A percentile compares a stretch with the other conserved stretches of the same genome.
phyloP scores from a whole-genome alignment of 1,139 yeast species.

The Sugiyamaella xylanicola region DNA sequence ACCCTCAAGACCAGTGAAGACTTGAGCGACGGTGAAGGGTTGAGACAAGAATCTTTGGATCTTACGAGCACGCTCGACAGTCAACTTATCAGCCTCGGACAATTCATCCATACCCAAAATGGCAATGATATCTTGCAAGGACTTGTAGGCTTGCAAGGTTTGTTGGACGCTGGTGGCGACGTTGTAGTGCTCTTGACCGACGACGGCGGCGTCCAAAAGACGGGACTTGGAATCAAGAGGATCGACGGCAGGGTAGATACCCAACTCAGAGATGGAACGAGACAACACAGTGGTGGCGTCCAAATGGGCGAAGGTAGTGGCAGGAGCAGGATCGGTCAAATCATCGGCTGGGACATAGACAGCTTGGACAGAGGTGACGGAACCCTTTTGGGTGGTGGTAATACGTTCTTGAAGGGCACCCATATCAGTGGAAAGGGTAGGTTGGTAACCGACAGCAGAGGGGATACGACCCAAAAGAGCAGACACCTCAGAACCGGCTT shows the following conservation, averaged over 20 bases:
- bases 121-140: conserved; percentile 99
- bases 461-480: conserved; percentile 99
- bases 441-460: conserved; percentile 99
- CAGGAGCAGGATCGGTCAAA: conserved; percentile 99
- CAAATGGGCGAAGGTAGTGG: conserved; percentile 99
- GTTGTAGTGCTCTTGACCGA: conserved; percentile 98
- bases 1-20: conserved; percentile 99
- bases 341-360: conserved; percentile 99
- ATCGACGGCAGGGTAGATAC: conserved; percentile 99
- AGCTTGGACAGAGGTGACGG: conserved; percentile 99
- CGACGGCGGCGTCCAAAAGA: conserved; percentile 94
- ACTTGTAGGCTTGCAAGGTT: conserved; percentile 99
- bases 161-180: conserved; percentile 95
- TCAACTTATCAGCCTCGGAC: conserved; percentile 96
- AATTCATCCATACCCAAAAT: conserved; percentile 99
- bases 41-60: conserved; percentile 99
- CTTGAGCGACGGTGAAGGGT: conserved; percentile 99
- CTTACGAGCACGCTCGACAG: conserved; percentile 99
- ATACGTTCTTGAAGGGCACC: conserved; percentile 99
- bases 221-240: conserved; percentile 99
- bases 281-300: conserved; percentile 99
- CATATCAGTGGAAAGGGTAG: conserved; percentile 99
- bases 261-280: conserved; percentile 99
- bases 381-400: conserved; percentile 99
- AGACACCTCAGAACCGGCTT: conserved; percentile 99